These are phyloP conservation scores for Neofusicoccum umdonicola DNA, from an alignment of 2,329 filamentous ascomycete genomes.

Conservation along the genomic window DNA sequence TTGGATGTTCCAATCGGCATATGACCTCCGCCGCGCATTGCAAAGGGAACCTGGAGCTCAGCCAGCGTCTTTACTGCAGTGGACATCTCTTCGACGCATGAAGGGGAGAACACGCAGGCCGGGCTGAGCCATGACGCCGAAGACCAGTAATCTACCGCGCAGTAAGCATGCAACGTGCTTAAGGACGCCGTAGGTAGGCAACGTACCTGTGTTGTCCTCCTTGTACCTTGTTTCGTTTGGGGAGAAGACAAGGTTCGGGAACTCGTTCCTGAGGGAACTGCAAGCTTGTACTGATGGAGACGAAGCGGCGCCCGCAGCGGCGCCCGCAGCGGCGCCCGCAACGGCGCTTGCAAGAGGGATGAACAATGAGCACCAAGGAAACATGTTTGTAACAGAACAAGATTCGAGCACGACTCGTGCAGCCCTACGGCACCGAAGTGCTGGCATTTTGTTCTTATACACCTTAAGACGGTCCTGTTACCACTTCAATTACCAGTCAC, in stretches of 20 bases:
- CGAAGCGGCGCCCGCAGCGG: background rate
- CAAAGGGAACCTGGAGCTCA: constrained; percentile 17
- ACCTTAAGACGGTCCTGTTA: background rate
- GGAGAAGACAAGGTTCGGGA: background rate
- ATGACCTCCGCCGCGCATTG: constrained; percentile 27
- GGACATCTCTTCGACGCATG: background rate
- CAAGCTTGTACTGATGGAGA: background rate
- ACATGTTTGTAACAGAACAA: background rate
- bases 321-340: background rate
- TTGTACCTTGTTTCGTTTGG: background rate
- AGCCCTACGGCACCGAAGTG: background rate
- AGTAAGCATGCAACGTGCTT: background rate
- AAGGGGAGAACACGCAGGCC: constrained; percentile 1
- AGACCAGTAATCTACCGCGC: background rate
- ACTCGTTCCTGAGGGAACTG: background rate
- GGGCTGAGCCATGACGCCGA: constrained; percentile 11
- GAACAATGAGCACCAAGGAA: background rate
- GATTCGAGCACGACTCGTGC: background rate
- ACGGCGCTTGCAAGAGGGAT: background rate
- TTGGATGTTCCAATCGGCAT: constrained; percentile 22
- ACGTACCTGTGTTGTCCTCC: background rate
- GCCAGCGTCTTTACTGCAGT: background rate
- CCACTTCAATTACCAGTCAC: background rate
- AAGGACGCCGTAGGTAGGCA: background rate
- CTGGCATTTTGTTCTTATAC: background rate